Evolutionary conservation across 2,329 filamentous ascomycete genomes (phyloP), one percentile per base, ranked within the genome.

Genomic region (Penicillium sp.): DNA sequence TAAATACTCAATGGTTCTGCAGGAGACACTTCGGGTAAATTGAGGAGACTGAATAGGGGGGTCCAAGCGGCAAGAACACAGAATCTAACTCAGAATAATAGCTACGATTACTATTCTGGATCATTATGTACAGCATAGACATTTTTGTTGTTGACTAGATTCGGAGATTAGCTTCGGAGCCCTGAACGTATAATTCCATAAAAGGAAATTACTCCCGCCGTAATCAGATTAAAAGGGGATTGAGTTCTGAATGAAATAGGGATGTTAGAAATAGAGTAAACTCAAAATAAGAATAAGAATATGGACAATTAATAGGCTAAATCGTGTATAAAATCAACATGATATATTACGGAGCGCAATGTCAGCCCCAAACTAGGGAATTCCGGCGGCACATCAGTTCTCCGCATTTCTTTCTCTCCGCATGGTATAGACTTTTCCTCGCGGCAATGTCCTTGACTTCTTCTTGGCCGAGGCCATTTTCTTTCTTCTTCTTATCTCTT

Each of bases 341-440:
- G 4, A 22, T n/a, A n/a, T n/a, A 22, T 22, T 22, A 22, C 22
- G 22, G 22, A 22, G 22, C 2, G 22, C 22, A 4, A 22, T 47
- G 22, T 11, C 43, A 19, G 22, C 26, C 26, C 37, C 17, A 36
- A 41, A 54, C 22, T 41, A 19, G 48, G 44, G 42, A 61, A 61
- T 44, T 57, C 53, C 56, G 56, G 56, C 35, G 56, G 58, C 45
- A 59, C 50, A 45, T 44, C 38, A 25, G 47, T 61, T 64, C 63
- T 66, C 63, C 63, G 62, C 63, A 61, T 64, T 66, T 61, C 46
- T 19, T 19, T 50, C 47, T 47, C 53, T 45, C 53, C 47, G 41
- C 28, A 19, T 25, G 17, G 52, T 30, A 51, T 55, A 55, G 41
- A 35, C 26, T 33, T 25, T 14, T 25, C 33, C 14, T 33, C 46